Conservation (phyloP, 2,329 filamentous ascomycete species). For the Diatrype stigma region DNA sequence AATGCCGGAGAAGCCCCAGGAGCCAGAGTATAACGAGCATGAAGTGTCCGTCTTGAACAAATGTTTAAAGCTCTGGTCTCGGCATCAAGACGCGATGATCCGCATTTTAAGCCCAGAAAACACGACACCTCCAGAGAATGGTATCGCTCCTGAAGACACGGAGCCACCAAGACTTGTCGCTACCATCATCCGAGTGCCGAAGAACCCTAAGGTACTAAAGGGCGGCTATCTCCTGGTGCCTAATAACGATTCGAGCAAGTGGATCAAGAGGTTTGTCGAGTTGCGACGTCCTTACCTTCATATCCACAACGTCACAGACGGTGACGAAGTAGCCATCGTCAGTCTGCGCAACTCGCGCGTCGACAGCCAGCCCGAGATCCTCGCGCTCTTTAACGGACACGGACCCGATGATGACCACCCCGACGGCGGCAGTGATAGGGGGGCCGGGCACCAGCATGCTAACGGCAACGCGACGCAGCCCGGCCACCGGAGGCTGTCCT, state of each 20-base stretch:
- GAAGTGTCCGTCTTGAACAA: slow-evolving; percentile 48
- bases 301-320: slow-evolving; percentile 77
- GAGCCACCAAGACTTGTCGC: slow-evolving; percentile 64
- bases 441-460: slow-evolving; percentile 17
- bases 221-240: slow-evolving; percentile 84
- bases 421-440: slow-evolving; percentile 13
- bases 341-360: slow-evolving; percentile 87
- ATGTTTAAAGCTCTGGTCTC: slow-evolving; percentile 62
- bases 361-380: slow-evolving; percentile 85
- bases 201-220: slow-evolving; percentile 78
- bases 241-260: slow-evolving; percentile 74
- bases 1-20: slow-evolving; percentile 12
- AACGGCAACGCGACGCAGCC: slow-evolving; percentile 36
- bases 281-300: slow-evolving; percentile 88
- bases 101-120: slow-evolving; percentile 56
- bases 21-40: slow-evolving; percentile 41
- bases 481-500: slow-evolving; percentile 43
- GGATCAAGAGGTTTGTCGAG: slow-evolving; percentile 92
- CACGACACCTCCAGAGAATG: slow-evolving; percentile 66
- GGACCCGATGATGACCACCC: slow-evolving; percentile 6
- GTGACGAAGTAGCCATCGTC: slow-evolving; percentile 86
- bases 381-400: slow-evolving; percentile 57
- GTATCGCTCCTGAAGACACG: slow-evolving; percentile 44
- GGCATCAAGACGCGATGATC: slow-evolving; percentile 52
- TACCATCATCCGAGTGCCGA: slow-evolving; percentile 71